A percentile compares a stretch with the other conserved stretches of the same genome.
phyloP scores from a whole-genome alignment of 2,329 filamentous ascomycete species.

The Neocatenulostroma microsporum region DNA sequence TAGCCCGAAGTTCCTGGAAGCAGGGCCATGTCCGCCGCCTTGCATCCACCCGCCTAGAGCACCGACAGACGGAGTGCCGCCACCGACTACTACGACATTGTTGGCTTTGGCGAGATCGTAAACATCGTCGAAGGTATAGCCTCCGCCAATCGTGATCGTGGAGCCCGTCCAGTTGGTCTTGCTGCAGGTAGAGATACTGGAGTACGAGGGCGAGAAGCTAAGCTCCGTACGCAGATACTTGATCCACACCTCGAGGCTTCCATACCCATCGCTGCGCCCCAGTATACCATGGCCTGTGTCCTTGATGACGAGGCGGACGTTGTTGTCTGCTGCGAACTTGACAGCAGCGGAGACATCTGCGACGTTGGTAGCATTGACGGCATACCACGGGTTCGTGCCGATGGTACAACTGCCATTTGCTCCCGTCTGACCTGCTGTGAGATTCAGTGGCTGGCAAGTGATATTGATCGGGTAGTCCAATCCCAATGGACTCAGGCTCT shows the following conservation, averaged over 20 bases:
- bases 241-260: conserved; percentile 28
- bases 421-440: too few species aligned
- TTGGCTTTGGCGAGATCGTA: conserved; percentile 24
- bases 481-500: too few species aligned
- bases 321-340: conserved; percentile 30
- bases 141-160: conserved; percentile 25
- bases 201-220: conserved; percentile 18
- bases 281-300: conserved; percentile 51
- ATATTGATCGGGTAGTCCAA: too few species aligned
- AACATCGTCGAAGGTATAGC: conserved; percentile 28
- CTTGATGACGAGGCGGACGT: conserved; percentile 41
- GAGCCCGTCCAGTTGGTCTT: conserved; percentile 24
- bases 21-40: conserved; percentile 19
- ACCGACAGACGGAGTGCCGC: conserved; percentile 17
- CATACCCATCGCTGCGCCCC: conserved; percentile 28
- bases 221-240: conserved; percentile 25
- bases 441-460: too few species aligned
- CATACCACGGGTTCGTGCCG: conserved; percentile 29
- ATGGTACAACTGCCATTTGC: too few species aligned
- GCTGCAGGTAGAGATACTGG: conserved; percentile 13
- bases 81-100: conserved; percentile 22
- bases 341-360: conserved; percentile 32
- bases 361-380: conserved; percentile 30
- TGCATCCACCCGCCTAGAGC: conserved; percentile 22
- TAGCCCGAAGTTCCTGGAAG: conserved; percentile 18